Evolutionary conservation across 2,329 filamentous ascomycete genomes (phyloP).

Genomic region (Fusarium tupiense): DNA sequence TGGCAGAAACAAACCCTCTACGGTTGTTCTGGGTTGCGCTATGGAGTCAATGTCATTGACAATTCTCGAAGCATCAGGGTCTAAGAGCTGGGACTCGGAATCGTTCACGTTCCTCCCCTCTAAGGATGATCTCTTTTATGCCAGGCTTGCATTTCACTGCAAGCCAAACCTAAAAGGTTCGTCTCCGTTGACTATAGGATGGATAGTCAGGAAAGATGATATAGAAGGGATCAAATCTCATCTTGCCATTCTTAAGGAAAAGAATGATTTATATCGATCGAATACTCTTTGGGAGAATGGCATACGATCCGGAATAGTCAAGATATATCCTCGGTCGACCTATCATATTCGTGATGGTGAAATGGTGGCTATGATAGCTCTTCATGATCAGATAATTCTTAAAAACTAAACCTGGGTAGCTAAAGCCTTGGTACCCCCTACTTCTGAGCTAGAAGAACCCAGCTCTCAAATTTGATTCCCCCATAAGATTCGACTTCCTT

Average conservation of each 20-base stretch:
- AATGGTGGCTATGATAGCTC: conserved; percentile 1
- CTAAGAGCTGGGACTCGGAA: not conserved
- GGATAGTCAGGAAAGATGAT: conserved; percentile 5
- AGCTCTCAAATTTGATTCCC: conserved; percentile 37
- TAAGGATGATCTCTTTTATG: not conserved
- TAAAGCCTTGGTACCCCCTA: not conserved
- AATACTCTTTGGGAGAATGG: not conserved
- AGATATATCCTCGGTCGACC: not conserved
- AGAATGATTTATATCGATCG: not conserved
- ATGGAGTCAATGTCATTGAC: not conserved
- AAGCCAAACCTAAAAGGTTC: not conserved
- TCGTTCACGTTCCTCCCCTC: not conserved
- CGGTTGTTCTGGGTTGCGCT: not conserved
- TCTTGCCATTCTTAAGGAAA: not conserved
- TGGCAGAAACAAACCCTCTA: not conserved
- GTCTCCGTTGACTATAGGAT: not conserved
- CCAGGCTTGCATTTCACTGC: not conserved
- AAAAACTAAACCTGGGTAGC: not conserved
- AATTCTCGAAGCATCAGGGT: not conserved
- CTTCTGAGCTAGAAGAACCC: conserved; percentile 40
- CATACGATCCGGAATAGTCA: not conserved
- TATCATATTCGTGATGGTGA: not conserved
- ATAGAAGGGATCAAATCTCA: not conserved
- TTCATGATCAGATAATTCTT: not conserved
- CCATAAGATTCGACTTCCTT: conserved; percentile 31